Conservation (phyloP, 768 basidiomycete species). For the Candolleomyces efflorescens region DNA sequence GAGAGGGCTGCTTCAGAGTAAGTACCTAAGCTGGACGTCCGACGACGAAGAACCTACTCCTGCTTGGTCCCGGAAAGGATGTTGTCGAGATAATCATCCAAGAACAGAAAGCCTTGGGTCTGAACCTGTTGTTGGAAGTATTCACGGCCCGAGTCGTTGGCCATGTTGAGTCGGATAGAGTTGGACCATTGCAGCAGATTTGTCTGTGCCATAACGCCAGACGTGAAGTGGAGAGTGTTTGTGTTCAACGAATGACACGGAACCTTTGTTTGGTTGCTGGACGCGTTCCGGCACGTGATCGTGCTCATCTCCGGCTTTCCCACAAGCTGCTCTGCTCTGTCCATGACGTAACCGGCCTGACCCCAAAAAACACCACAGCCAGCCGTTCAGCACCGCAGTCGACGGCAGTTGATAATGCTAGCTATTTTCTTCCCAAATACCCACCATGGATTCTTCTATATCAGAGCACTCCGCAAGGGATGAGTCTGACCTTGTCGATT, state of each 20-base stretch:
- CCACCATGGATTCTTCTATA: too few relatives aligned
- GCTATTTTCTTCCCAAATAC: too few relatives aligned
- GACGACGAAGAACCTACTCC: slow-evolving; percentile 42
- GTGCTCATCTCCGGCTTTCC: background rate
- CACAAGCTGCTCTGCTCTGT: background rate
- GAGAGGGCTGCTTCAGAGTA: slow-evolving; percentile 44
- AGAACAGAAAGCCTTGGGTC: slow-evolving; percentile 71
- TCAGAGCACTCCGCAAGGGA: background rate
- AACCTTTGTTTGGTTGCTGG: background rate
- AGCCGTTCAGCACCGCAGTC: too few relatives aligned
- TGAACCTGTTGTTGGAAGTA: slow-evolving; percentile 72
- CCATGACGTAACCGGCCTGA: background rate
- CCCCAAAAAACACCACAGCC: too few relatives aligned
- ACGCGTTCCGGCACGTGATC: slow-evolving; percentile 13
- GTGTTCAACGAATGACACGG: background rate
- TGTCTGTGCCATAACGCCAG: slow-evolving; percentile 29
- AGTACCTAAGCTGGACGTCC: background rate
- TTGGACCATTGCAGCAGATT: slow-evolving; percentile 72
- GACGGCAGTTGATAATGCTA: too few relatives aligned
- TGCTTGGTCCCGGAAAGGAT: slow-evolving; percentile 63
- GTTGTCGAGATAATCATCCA: slow-evolving; percentile 73
- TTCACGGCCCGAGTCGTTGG: slow-evolving; percentile 66
- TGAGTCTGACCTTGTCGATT: background rate
- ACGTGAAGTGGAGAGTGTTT: background rate
- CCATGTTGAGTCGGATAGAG: slow-evolving; percentile 62